Base-by-base conservation (phyloP, 257 asterid species). In the Ligustrum vulgare region DNA sequence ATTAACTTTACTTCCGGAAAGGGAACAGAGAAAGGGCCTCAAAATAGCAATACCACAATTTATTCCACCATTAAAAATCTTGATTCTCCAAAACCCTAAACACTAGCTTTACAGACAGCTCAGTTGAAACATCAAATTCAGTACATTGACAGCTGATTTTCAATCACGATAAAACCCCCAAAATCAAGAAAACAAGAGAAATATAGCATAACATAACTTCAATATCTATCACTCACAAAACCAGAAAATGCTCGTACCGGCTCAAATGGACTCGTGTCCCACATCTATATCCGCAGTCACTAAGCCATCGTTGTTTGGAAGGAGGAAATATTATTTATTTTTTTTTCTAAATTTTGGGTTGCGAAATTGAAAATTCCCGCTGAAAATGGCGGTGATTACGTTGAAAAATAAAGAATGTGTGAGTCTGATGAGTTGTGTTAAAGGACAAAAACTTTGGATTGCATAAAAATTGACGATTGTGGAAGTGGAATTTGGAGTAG, bases 361-460 rank as follows among this genome's bases (percentile, higher is more conserved):
- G 79, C 80, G 75, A 82, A 77, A 28, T 28, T 28, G 1, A 28
- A 28, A 28, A 77, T 81, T 89, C 89, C 90, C 91, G 94, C 91
- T 87, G 87, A 87, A 85, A 87, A 79, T 74, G 84, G 94, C 89
- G 89, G 87, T 85, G 91, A 89, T 87, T 84, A 72, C 88, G 90
- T 80, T 79, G 76, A 72, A 67, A 72, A 72, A 73, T 37, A 75
- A 37, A 69, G 72, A 63, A 66, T 51, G 75, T 34, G 60, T 3
- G 49, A 20, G 75, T 5, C 43, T 37, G 58, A 67, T 37, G 58
- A 67, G 58, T 78, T 23, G 72, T 35, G 62, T 23, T 70, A 80
- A 69, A 82, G 69, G 91, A 85, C 91, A 87, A 87, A 81, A 89
- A 85, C 89, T 80, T 85, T 80, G 91, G 85, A 85, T 78, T 68